Evolutionary conservation across 2,329 filamentous ascomycete genomes (phyloP).

Genomic region (Paracoccidioides brasiliensis): DNA sequence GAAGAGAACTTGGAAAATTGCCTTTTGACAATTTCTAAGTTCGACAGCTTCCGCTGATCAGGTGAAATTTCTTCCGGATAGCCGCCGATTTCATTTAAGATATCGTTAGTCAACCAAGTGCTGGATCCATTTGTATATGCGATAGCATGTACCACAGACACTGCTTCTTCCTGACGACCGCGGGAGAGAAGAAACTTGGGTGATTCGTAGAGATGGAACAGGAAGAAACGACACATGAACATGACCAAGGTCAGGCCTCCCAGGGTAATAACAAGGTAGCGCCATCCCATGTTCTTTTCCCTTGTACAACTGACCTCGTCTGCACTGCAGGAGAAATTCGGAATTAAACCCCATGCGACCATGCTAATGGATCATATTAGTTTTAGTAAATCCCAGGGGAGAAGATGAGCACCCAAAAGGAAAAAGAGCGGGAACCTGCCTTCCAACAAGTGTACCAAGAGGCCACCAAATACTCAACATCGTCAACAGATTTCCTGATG

Average conservation of each 20-base stretch:
- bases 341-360: conserved; percentile 64
- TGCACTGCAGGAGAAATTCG: conserved; percentile 44
- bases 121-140: conserved; percentile 55
- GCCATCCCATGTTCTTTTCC: conserved; percentile 57
- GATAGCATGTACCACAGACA: conserved; percentile 66
- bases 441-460: conserved; percentile 60
- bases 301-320: conserved; percentile 29
- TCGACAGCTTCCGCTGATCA: conserved; percentile 29
- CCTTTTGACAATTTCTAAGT: conserved; percentile 40
- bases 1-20: conserved; percentile 55
- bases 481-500: conserved; percentile 60
- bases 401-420: not conserved
- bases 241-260: conserved; percentile 61
- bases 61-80: conserved; percentile 23
- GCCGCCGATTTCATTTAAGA: conserved; percentile 43
- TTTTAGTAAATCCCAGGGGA: not conserved
- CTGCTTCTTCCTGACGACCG: conserved; percentile 65
- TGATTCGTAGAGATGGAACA: conserved; percentile 74
- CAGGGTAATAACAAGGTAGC: conserved; percentile 57
- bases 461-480: conserved; percentile 82
- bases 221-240: conserved; percentile 64
- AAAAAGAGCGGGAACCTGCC: conserved; percentile 11
- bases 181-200: conserved; percentile 69
- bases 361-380: conserved; percentile 13
- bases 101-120: conserved; percentile 65